Evolutionary conservation across 345 rosid genomes (phyloP).

Genomic region (Eucalyptus caleyi): DNA sequence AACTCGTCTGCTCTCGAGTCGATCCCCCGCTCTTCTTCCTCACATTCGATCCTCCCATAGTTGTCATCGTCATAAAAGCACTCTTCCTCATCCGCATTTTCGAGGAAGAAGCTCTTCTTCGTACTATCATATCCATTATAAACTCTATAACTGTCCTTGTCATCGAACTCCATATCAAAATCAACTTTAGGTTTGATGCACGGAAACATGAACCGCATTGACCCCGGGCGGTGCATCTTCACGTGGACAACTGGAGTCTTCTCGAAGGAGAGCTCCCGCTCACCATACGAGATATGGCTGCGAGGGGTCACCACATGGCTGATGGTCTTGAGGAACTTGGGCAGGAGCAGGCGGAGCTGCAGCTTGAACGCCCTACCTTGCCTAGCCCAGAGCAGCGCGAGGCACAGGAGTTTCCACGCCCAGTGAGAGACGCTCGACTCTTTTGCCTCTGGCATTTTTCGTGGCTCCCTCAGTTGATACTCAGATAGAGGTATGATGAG

Average conservation of each 20-base stretch:
- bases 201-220: conserved; percentile 45
- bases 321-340: conserved; percentile 23
- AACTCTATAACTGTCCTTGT: neutral
- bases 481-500: neutral
- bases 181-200: conserved; percentile 55
- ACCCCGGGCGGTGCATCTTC: conserved; percentile 48
- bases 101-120: conserved; percentile 3
- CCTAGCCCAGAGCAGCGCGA: conserved; percentile 63
- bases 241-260: conserved; percentile 63
- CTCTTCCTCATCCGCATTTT: neutral
- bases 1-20: conserved; percentile 84
- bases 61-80: neutral
- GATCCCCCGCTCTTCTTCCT: conserved; percentile 22
- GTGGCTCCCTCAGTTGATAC: neutral
- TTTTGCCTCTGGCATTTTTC: neutral
- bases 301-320: neutral
- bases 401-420: conserved; percentile 47
- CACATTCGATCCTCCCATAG: neutral
- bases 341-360: conserved; percentile 10
- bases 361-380: conserved; percentile 65
- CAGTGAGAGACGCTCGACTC: neutral
- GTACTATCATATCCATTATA: neutral
- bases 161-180: conserved; percentile 38
- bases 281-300: conserved; percentile 23
- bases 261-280: conserved; percentile 74